These are phyloP conservation scores for Penicillium paxilli DNA, from an alignment of 495 filamentous ascomycete species.

Conservation along the genomic window DNA sequence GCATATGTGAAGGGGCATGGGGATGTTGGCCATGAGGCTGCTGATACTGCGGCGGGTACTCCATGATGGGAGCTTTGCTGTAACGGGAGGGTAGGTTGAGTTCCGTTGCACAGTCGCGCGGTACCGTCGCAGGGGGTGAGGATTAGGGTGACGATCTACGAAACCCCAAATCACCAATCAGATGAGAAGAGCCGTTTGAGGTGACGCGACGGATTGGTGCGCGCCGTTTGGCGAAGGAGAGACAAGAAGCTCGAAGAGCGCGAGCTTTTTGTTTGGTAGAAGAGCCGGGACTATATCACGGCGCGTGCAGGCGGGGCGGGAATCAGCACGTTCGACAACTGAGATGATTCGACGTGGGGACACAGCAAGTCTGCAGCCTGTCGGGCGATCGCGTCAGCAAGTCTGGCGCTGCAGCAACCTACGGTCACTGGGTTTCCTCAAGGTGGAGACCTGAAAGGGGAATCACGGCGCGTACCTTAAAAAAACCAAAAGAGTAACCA, in stretches of 20 bases:
- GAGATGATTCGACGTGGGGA: conserved; percentile 46
- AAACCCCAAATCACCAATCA: conserved; percentile 17
- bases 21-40: conserved; percentile 57
- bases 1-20: conserved; percentile 51
- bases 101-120: conserved; percentile 33
- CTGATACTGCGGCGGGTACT: conserved; percentile 57
- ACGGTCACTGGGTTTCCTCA: conserved; percentile 46
- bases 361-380: conserved; percentile 39
- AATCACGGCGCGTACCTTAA: conserved; percentile 39
- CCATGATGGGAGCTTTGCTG: conserved; percentile 45
- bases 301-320: conserved; percentile 26
- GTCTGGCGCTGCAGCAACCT: conserved; percentile 33
- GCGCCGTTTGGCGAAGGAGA: conserved; percentile 5
- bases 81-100: conserved; percentile 13
- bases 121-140: conserved; percentile 25
- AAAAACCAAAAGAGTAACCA: conserved; percentile 8
- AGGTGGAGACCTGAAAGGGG: conserved; percentile 28
- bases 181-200: background rate
- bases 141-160: conserved; percentile 19
- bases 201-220: conserved; percentile 2
- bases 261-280: conserved; percentile 28
- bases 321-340: conserved; percentile 27
- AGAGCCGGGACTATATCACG: conserved; percentile 26
- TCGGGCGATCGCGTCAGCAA: conserved; percentile 43
- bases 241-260: conserved; percentile 8